Base-by-base conservation (phyloP, 2,329 filamentous ascomycete species). In the Penicillium sp. region DNA sequence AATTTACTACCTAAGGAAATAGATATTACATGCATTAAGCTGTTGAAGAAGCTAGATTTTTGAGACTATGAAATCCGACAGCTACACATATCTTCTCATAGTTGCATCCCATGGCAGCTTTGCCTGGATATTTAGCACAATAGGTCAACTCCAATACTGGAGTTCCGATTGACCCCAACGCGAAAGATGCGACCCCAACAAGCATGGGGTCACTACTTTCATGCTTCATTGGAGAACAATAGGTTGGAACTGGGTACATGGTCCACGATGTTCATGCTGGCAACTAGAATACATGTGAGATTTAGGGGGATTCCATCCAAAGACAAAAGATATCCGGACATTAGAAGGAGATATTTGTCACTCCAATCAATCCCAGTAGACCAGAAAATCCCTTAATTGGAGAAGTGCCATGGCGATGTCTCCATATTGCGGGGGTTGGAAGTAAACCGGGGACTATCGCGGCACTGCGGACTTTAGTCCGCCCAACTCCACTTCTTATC, bases 401-500 rank as follows among this genome's bases (percentile, higher is more conserved):
- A 27, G 21, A 37, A 27, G 40, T 40, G 15, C 17, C 10, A 41
- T 15, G 37, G 37, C 9, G 37, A 25, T 19, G 31, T 38, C 37
- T 41, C 38, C 50, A 45, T 47, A 40, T 25, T 56, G 53, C 53
- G 53, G 54, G 52, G 55, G 29, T 43, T 35, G 38, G 33, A 40
- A 31, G 15, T 57, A 35, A 46, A 45, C 25, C 19, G 45, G 40
- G 29, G 23, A 46, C 27, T 48, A 54, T 41, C 29, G 50, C 55
- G 40, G 35, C 37, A 48, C 15, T 29, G 23, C 55, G 50, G 55
- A 54, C 50, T 42, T 42, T 37, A 37, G 55, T 57, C 55, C 50
- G 55, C 25, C 17, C 35, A 29, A 29, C 55, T 54, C 52, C 52
- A 55, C 45, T 50, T 45, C 49, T 57, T 57, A 57, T 57, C 55